A percentile compares a stretch with the other conserved stretches of the same genome.
Conservation (phyloP, 2,329 filamentous ascomycete species). For the Tolypocladium ovalisporum region DNA sequence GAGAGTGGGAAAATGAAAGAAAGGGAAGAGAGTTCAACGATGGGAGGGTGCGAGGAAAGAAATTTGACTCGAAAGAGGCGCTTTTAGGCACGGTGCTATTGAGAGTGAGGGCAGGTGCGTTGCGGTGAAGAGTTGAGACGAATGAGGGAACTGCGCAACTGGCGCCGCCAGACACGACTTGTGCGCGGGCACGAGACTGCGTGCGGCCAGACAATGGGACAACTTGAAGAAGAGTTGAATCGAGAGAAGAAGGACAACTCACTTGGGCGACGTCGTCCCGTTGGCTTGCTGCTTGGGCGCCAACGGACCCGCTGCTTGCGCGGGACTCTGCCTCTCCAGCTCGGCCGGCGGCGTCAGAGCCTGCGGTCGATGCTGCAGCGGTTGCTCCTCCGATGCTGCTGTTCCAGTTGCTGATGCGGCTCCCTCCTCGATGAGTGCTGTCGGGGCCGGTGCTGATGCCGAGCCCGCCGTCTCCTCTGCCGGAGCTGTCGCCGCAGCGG, state of each 20-base stretch:
- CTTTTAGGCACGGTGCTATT: background rate
- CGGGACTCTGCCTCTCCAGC: background rate
- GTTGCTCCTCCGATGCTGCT: background rate
- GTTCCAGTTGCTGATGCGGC: background rate
- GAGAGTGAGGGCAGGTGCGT: background rate
- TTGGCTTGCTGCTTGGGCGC: background rate
- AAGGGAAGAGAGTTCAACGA: background rate
- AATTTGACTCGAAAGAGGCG: background rate
- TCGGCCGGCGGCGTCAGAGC: background rate
- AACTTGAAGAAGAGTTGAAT: background rate
- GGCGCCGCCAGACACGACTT: background rate
- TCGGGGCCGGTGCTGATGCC: background rate
- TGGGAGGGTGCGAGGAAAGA: background rate
- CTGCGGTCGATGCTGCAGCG: background rate
- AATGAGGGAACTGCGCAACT: background rate
- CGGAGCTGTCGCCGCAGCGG: background rate
- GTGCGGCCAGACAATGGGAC: background rate
- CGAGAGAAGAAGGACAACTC: background rate
- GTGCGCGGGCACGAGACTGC: background rate
- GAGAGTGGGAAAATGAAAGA: background rate
- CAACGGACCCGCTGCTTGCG: background rate
- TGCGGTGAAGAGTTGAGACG: background rate
- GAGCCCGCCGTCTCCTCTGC: background rate
- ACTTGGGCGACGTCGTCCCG: background rate
- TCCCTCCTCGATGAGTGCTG: background rate